phyloP scores from a whole-genome alignment of 73 alveolate species.

The Tetrahymena thermophila region DNA sequence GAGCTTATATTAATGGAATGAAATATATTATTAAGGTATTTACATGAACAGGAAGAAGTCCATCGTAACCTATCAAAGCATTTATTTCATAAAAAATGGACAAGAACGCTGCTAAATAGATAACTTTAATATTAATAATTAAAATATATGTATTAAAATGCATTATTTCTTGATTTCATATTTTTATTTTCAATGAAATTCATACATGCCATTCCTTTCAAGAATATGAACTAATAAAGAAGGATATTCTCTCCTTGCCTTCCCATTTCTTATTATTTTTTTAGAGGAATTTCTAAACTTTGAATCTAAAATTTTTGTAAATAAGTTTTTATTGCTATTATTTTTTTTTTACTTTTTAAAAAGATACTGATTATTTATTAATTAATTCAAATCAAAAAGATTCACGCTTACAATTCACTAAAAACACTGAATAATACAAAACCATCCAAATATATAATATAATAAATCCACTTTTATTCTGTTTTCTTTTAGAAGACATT shows the following conservation, averaged over 20 bases:
- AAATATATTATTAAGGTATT: neutral
- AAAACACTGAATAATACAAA: neutral
- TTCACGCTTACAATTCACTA: neutral
- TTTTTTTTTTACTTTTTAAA: neutral
- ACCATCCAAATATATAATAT: neutral
- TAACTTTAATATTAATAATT: neutral
- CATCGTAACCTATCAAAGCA: neutral
- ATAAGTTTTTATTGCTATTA: too few relatives aligned
- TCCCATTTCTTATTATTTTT: neutral
- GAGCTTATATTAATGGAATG: neutral
- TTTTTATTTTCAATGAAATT: too few relatives aligned
- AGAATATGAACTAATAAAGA: neutral
- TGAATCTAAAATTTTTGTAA: neutral
- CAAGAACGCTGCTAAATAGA: neutral
- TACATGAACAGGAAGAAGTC: neutral
- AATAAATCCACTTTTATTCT: neutral
- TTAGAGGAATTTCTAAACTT: neutral
- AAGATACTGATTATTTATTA: neutral
- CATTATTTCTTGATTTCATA: neutral
- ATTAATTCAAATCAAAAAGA: neutral
- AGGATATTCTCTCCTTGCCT: neutral
- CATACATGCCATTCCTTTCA: neutral
- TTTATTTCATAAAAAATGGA: neutral
- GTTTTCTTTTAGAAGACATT: neutral
- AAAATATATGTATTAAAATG: too few relatives aligned